Evolutionary conservation across 164 flowering plant species (phyloP), one percentile per base, ranked within the genome.

Genomic region (Taxillus chinensis): DNA sequence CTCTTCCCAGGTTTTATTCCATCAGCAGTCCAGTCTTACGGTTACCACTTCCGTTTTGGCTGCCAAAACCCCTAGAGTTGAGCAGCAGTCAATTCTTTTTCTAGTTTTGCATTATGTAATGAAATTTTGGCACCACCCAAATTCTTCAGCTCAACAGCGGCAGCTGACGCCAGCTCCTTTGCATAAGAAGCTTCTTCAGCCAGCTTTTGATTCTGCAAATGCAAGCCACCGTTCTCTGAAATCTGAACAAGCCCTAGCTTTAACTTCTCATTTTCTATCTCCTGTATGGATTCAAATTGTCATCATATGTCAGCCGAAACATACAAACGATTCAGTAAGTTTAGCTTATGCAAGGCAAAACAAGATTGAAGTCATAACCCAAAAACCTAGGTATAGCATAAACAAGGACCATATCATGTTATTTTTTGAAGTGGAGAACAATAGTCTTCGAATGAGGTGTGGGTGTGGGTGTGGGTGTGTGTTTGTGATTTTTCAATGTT

Each of bases 131-230:
- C 98, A 71, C 82, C 81, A 51, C 96, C 96, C 80, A 91, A 76
- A 69, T 89, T 89, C 72, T 95, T 95, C 61, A 95, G 75, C 77
- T 91, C 98, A 50, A 87, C 87, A n/a, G 99, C 99, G 55, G 99
- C 99, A 77, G 99, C 97, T 76, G 99, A 95, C 1, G 99, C 99
- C 59, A 95, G 67, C 74, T 95, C 96, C 73, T 95, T 95, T 14
- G 99, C 99, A 74, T 95, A 95, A 46, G 96, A 87, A 64, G 99
- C 92, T 79, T 95, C 99, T 73, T 95, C 99, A 53, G 92, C 82
- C 62, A 95, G 59, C 72, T 86, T 95, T 64, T 84, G 92, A 67
- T 91, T 95, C 75, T 89, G 99, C 3, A 90, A 90, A 48, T 72
- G 84, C 51, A 95, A 68, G 40, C 90, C 96, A 76, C 89, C 87